Evolutionary conservation across 225 moss, liverwort and hornwort genomes (phyloP), one percentile per base, ranked within the genome.

Genomic region (Pseudisothecium myosuroides): DNA sequence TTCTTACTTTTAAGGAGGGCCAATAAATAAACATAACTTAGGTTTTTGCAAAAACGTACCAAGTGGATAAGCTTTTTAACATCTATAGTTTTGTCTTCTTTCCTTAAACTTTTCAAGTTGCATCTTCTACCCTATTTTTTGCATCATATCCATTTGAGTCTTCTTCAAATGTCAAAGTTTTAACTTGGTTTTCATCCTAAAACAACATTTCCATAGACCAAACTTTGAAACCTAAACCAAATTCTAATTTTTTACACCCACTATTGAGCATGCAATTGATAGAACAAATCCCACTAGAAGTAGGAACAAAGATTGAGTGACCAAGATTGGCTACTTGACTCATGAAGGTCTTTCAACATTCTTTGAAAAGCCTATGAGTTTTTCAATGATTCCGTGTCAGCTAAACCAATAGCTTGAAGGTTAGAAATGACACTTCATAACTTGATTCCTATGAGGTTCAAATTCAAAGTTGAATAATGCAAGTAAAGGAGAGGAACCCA

Each of bases 51-150:
- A 28, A 69, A 71, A 24, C 3, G 15, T 71, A 71, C 26, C 41
- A 8, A 41, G 41, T 27, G 41, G 24, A 12, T n/a, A 12, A n/a
- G n/a, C 24, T 22, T n/a, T 23, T 71, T 26, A 14, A 43, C 16
- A 16, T 72, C 5, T 43, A 1, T 15, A 3, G 5, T 41, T 72
- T 23, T 43, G 14, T 9, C 16, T 27, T 9, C 15, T 71, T 71
- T 71, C 9, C 5, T 0, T 14, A 15, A 71, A 26, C 2, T 8
- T 69, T 69, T 8, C 1, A 0, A n/a, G n/a, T 69, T 69, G 39
- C 69, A 39, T 69, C 39, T 39, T 8, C 14, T 69, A 39, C 8
- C 14, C 8, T 13, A 69, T 27, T 26, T 9, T 43, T 43, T 27
- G 3, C 2, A 1, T 43, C 16, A 72, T 16, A 43, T 13, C 9